Evolutionary conservation across 1,284 basidiomycete genomes (phyloP), one percentile per base, ranked within the genome.

Genomic region (Trametes pubescens): DNA sequence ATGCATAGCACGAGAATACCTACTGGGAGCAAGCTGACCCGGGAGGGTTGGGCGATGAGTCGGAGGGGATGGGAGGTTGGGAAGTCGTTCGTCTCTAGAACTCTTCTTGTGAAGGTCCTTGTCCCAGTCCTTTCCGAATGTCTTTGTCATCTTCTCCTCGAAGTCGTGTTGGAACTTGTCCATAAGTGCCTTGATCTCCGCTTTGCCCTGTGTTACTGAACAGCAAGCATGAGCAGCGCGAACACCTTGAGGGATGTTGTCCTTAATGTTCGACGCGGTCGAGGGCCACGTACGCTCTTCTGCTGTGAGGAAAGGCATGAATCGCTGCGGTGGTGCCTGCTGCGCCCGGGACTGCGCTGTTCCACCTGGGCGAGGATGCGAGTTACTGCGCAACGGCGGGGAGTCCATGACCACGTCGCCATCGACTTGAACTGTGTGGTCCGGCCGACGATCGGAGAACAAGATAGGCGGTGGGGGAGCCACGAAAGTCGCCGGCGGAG

Each of bases 111-210:
- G 22, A 2, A 11, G 11, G 24, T 48, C 47, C 24, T n/a, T 59
- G 48, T 68, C 58, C 62, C 66, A 65, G 26, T 75, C 75, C 37
- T 78, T 68, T 51, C 80, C 82, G 59, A 89, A 84, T 1, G 82
- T 80, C 58, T 75, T 78, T 34, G 73, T 74, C 57, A 91, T 74
- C 62, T 86, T 78, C 16, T 73, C 71, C 58, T 87, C 82, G 32
- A 92, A 76, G 65, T 91, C 85, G 18, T 74, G 72, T 68, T 89
- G 84, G 75, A 94, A 92, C n/a, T 78, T 79, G 44, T 78, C 72
- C 58, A 93, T 75, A 26, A 92, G 76, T 0, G 64, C 64, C 66
- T 85, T 79, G 35, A 76, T 64, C 21, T 76, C 75, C 1, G 76
- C 76, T 75, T 84, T 90, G 54, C 80, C 81, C 61, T 85, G 77